Conservation (phyloP, 345 rosid genomes). For the Acer saccharum region DNA sequence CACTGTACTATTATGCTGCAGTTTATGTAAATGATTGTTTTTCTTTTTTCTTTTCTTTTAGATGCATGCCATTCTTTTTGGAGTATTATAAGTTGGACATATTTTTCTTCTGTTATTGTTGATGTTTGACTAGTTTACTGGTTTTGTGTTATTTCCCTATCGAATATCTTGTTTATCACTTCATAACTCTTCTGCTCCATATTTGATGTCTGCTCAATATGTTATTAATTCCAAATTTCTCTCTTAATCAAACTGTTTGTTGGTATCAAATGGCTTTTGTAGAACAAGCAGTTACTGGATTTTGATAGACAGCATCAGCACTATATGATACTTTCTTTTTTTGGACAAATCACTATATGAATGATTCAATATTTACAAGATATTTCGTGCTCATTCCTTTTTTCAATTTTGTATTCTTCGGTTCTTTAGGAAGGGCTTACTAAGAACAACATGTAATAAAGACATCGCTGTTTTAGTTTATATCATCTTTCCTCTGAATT, state of each 20-base stretch:
- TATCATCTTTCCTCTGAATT: background rate
- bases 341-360: too few relatives aligned
- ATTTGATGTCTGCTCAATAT: background rate
- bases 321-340: too few relatives aligned
- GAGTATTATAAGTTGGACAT: background rate
- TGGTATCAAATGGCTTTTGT: background rate
- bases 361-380: too few relatives aligned
- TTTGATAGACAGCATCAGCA: too few relatives aligned
- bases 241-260: background rate
- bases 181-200: background rate
- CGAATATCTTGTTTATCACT: background rate
- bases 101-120: background rate
- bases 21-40: background rate
- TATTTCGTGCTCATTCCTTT: background rate
- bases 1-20: background rate
- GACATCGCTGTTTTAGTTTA: background rate
- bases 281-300: too few relatives aligned
- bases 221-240: background rate
- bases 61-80: background rate
- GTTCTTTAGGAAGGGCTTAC: background rate
- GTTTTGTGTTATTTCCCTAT: background rate
- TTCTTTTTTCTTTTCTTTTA: background rate
- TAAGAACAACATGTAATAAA: background rate
- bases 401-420: background rate
- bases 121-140: background rate